Percentiles rank a stretch among this genome's conserved stretches.
Evolutionary conservation across 2,329 filamentous ascomycete species (phyloP).

Genomic region (Peltaster fructicola): DNA sequence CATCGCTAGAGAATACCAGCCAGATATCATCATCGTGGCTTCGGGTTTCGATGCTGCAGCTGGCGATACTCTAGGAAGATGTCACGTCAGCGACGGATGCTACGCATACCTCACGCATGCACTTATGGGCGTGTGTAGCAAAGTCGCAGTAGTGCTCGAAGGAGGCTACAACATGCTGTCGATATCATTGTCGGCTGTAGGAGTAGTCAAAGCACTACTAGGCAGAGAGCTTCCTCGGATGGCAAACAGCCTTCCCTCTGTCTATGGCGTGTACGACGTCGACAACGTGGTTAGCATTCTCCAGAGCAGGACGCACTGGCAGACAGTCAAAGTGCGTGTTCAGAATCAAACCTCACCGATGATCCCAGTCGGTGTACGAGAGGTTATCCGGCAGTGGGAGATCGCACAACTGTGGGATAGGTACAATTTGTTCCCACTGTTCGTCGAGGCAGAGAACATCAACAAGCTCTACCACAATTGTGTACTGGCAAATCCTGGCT

Average conservation of each 20-base stretch:
- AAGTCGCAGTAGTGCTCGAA: conserved; percentile 81
- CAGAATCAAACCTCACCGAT: too few relatives aligned
- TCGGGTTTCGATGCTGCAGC: conserved; percentile 92
- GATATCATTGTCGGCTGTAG: conserved; percentile 81
- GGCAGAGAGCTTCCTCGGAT: conserved; percentile 66
- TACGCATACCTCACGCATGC: conserved; percentile 99
- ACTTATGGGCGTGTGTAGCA: conserved; percentile 98
- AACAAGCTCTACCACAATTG: conserved; percentile 52
- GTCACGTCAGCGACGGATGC: conserved; percentile 75
- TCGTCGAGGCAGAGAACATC: conserved; percentile 58
- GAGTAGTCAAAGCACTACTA: conserved; percentile 86
- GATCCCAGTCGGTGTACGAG: too few relatives aligned
- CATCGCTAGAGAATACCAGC: conserved; percentile 80
- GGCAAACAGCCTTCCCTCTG: conserved; percentile 28
- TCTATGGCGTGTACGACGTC: conserved; percentile 37
- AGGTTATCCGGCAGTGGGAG: conserved; percentile 65
- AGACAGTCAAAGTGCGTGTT: too few relatives aligned
- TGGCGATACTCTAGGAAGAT: conserved; percentile 82
- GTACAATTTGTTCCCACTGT: conserved; percentile 62
- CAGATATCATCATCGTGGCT: conserved; percentile 86
- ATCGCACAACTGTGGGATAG: conserved; percentile 51
- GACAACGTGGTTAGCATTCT: conserved; percentile 41
- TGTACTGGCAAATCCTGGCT: conserved; percentile 71
- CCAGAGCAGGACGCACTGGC: too few relatives aligned
- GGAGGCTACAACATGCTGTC: conserved; percentile 89